Base-by-base conservation (phyloP, 2,329 filamentous ascomycete species). In the Rhinocladiella similis region DNA sequence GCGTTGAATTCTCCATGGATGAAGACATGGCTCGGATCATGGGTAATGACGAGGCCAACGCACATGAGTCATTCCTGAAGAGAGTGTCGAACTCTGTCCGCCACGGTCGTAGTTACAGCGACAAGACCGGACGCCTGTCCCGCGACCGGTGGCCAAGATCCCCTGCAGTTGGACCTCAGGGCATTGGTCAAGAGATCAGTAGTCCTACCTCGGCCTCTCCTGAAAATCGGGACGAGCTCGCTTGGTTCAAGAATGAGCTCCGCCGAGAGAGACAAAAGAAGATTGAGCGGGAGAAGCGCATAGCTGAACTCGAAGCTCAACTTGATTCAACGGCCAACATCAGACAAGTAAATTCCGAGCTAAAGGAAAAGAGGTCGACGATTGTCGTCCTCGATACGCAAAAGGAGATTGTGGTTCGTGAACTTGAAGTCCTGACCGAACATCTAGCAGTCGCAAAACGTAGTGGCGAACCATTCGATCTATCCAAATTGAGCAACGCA, bases 341-440 rank as follows among this genome's bases (percentile, higher is more conserved):
- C 59, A 88, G 88, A 73, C 88, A 86, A 65, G 85, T 95, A 27
- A 95, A 95, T 72, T 91, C 88, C 65, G 93, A 92, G 69, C 78
- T 97, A 20, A 82, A 89, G 35, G 92, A 97, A 73, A 97, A 97
- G 77, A 83, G 94, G 56, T 96, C 95, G 67, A 97, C 94, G 0
- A 94, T 99, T 71, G 93, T 93, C 5, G 89, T 95, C 16, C 79
- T 97, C 50, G 93, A 97, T 70, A 93, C 92, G 0, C 91, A 97
- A 73, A 91, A 91, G 49, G 93, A 97, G 73, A 92, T 97, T 71
- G 93, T 96, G 75, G 90, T 97, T 67, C 88, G 90, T 39, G 91
- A 97, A 72, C 79, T 97, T 16, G 91, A 96, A 68, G 88, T 93
- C 36, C 83, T 97, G 67, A 92, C 91, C 3, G 90, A 92, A 45